phyloP scores from a whole-genome alignment of 225 moss, liverwort and hornwort species.

The Climacium dendroides region DNA sequence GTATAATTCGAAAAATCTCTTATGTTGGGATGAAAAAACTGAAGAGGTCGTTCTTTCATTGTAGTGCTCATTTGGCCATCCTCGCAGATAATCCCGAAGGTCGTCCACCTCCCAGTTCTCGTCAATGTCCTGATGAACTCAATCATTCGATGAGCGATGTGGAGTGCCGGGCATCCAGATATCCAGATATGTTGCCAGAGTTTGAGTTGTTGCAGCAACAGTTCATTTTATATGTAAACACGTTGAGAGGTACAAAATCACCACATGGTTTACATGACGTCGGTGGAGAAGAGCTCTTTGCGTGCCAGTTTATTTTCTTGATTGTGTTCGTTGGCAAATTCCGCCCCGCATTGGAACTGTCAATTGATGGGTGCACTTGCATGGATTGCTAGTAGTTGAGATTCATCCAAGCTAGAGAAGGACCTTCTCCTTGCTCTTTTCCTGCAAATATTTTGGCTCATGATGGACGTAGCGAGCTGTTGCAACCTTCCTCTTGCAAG shows the following conservation, averaged over 20 bases:
- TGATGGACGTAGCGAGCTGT: background rate
- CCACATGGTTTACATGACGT: background rate
- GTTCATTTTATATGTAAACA: too few species aligned
- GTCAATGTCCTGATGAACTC: background rate
- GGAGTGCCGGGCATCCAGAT: background rate
- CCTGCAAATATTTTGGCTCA: background rate
- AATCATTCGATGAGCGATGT: background rate
- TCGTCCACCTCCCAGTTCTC: background rate
- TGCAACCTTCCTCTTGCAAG: background rate
- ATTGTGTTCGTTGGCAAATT: background rate
- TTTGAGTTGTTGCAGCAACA: background rate
- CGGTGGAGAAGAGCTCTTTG: background rate
- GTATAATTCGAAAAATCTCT: background rate
- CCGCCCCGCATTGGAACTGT: background rate
- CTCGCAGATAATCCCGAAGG: background rate
- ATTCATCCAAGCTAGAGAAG: background rate
- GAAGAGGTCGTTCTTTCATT: background rate
- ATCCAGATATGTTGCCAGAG: background rate
- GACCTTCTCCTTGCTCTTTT: background rate
- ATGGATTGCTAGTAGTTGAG: background rate
- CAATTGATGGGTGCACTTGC: background rate
- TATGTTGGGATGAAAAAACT: background rate
- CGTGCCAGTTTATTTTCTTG: background rate
- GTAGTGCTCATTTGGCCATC: background rate
- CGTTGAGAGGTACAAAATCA: background rate